Conservation (phyloP, 805 yeast species). For the Cyberlindnera petersonii region DNA sequence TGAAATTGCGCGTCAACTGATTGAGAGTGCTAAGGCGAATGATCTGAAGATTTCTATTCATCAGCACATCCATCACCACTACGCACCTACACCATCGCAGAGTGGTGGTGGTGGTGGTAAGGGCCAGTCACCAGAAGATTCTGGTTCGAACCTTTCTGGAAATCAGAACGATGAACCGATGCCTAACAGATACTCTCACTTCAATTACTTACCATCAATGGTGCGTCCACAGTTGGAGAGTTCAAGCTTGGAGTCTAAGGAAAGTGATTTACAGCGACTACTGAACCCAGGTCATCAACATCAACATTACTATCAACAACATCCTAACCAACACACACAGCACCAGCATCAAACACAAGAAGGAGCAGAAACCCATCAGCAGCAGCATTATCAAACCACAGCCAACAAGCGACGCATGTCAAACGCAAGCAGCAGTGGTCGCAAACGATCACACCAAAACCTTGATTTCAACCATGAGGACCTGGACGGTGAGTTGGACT, state of each 20-base stretch:
- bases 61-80: constrained; percentile 83
- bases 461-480: constrained; percentile 35
- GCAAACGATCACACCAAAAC: constrained; percentile 12
- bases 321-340: constrained; percentile 10
- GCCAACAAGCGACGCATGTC: constrained; percentile 19
- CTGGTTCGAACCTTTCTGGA: constrained; percentile 23
- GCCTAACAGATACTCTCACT: constrained; percentile 60
- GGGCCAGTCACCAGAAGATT: constrained; percentile 23
- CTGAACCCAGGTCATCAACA: constrained; percentile 34
- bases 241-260: constrained; percentile 39
- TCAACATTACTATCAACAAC: constrained; percentile 9
- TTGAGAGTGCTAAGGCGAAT: constrained; percentile 56
- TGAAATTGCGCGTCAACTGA: constrained; percentile 51
- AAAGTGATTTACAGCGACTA: constrained; percentile 41
- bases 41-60: constrained; percentile 66
- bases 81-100: constrained; percentile 36
- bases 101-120: constrained; percentile 10
- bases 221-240: constrained; percentile 69
- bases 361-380: constrained; percentile 3
- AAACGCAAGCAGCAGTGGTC: constrained; percentile 19
- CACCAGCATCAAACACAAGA: constrained; percentile 3
- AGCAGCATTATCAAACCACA: constrained; percentile 4
- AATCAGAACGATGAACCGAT: constrained; percentile 26
- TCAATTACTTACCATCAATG: constrained; percentile 70
- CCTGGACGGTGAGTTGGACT: constrained; percentile 60